Evolutionary conservation across 805 yeast species (phyloP), one percentile per base, ranked within the genome.

Genomic region (Jamesozyma jinghongensis): DNA sequence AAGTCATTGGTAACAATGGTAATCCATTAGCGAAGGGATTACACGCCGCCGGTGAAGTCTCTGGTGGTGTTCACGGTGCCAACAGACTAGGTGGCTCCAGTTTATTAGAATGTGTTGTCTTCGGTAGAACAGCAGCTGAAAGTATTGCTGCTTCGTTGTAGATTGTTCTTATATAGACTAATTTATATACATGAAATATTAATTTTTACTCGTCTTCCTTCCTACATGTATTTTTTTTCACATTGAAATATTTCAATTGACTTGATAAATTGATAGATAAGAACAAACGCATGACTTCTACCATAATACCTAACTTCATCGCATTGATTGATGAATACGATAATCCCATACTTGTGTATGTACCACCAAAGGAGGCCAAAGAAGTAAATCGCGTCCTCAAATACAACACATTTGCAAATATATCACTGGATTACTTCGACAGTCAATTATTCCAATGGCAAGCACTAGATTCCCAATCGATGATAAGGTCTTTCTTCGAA

Each of bases 11-110:
- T 19, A 51, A 59, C 32, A 49, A 62, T 26, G 60, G 56, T 34
- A 51, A 57, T 14, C 41, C 56, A 1, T 49, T 66, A 7, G 59
- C 72, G 3, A 51, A 59, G 1, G 77, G 79, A 13, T 51, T 79
- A 8, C 78, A 66, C 54, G 84, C 84, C 0, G 74, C 74, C 17
- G 86, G 85, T 12, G 85, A 79, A 54, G 72, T 75, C 17, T 72
- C 79, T 36, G 85, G 84, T 16, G 85, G 84, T 33, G 73, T 79
- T 4, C 85, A 79, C 53, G 85, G 85, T 10, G 69, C 65, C 13
- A 75, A 76, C 50, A 68, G 84, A 56, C 57, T 79, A 20, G 78
- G 77, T 25, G 83, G 82, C 1, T 70, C 77, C 11, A 69, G 77
- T 34, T 60, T 77, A 32, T 58, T 77, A 26, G 78, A 74, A 48